Evolutionary conservation across 768 basidiomycete species (phyloP).

Genomic region (Mrakia gelida): DNA sequence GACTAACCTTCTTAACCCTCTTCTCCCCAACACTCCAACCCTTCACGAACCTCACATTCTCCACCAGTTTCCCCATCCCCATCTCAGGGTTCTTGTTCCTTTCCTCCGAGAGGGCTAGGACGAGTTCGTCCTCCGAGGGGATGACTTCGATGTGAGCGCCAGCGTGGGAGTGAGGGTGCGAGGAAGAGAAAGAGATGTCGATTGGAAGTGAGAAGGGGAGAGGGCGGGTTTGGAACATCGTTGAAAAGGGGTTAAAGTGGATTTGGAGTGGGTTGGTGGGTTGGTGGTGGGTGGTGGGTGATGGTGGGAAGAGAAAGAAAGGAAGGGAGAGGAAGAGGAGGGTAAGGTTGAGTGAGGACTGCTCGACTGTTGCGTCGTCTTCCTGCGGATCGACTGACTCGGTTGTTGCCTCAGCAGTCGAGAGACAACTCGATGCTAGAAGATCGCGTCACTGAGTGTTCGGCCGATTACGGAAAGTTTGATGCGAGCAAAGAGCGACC

Average conservation of each 20-base stretch:
- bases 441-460: too few species aligned
- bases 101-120: not conserved
- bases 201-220: not conserved
- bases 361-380: not conserved
- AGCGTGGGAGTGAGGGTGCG: not conserved
- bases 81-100: not conserved
- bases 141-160: not conserved
- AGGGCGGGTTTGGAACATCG: not conserved
- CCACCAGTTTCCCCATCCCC: conserved; percentile 9
- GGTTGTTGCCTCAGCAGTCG: too few species aligned
- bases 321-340: not conserved
- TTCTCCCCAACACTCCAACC: conserved; percentile 18
- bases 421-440: too few species aligned
- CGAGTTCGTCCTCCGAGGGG: conserved; percentile 15
- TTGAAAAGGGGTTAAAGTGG: not conserved
- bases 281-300: not conserved
- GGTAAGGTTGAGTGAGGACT: not conserved
- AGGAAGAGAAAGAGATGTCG: not conserved
- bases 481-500: too few species aligned
- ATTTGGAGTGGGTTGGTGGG: not conserved
- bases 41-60: not conserved
- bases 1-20: conserved; percentile 6
- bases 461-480: too few species aligned
- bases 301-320: not conserved
- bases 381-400: too few species aligned